Evolutionary conservation across 805 yeast genomes (phyloP), one percentile per base, ranked within the genome.

Genomic region (Starmerella riodocensis): DNA sequence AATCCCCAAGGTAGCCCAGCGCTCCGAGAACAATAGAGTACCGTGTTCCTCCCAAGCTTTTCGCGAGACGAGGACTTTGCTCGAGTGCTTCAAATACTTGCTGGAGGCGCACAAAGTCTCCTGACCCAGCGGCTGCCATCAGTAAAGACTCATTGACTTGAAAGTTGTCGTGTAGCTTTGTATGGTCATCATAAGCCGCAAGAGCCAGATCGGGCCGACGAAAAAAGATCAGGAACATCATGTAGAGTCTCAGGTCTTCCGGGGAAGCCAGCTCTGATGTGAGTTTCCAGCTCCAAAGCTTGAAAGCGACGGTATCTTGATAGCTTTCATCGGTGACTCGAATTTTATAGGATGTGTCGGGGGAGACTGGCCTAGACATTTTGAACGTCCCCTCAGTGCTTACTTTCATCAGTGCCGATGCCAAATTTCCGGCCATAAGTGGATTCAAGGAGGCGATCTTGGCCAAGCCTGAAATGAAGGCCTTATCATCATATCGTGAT

Each of bases 21-120:
- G 79, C 73, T 38, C 63, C 58, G 70, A 80, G 74, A 11, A 77
- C 74, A 14, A 73, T 67, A 3, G 70, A 64, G 53, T 78, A 79
- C 48, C 78, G 82, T 7, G 50, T 51, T 54, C 70, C 62, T 18
- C 62, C 65, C 22, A 50, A 27, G 26, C 23, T 22, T 14, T 17
- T n/a, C 3, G 29, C 27, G 20, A 32, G 12, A 6, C 20, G 4
- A 13, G 37, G 34, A 21, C 34, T 9, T 2, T 28, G 13, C 26
- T 45, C 49, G 2, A 47, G 34, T 3, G 14, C 27, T 16, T 74
- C 77, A 53, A 78, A 78, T 34, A 70, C 69, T 11, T 57, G 48
- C 53, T 74, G 78, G 42, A 80, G 57, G 6, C 66, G 57, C 17
- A 56, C 56, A 81, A 82, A 78, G 45, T 71, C 65, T 28, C 63